phyloP scores from a whole-genome alignment of 768 basidiomycete species.

The Panus rudis region DNA sequence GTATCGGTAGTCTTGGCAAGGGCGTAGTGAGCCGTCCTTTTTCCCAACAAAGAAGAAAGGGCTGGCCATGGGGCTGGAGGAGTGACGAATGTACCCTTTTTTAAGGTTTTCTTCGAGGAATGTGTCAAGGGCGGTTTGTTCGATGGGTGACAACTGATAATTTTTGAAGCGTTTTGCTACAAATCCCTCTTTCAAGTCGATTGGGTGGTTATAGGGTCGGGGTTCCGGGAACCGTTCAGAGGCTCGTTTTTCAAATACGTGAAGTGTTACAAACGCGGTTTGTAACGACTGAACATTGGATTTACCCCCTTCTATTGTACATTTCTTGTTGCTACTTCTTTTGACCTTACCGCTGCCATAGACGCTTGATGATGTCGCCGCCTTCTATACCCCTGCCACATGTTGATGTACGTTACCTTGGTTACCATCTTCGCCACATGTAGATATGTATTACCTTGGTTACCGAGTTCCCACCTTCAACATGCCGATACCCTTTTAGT shows the following conservation, averaged over 20 bases:
- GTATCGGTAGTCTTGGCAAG: constrained; percentile 19
- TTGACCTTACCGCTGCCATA: too few relatives aligned
- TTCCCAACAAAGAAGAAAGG: constrained; percentile 26
- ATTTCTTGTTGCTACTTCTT: too few relatives aligned
- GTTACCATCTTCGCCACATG: too few relatives aligned
- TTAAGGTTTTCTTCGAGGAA: constrained; percentile 19
- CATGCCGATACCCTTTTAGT: too few relatives aligned
- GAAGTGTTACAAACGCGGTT: constrained; percentile 5
- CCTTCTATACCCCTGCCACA: too few relatives aligned
- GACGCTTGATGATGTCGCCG: too few relatives aligned
- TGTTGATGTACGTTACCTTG: too few relatives aligned
- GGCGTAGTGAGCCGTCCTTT: constrained; percentile 21
- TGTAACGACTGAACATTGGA: too few relatives aligned
- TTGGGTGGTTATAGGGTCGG: constrained; percentile 10
- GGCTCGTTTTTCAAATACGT: constrained; percentile 5
- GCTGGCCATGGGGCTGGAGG: constrained; percentile 14
- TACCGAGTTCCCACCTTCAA: too few relatives aligned
- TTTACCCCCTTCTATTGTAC: too few relatives aligned
- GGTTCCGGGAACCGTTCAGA: constrained; percentile 8
- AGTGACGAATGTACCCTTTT: constrained; percentile 10
- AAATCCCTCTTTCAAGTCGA: constrained; percentile 9
- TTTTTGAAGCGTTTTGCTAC: constrained; percentile 6
- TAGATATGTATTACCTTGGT: too few relatives aligned
- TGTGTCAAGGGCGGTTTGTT: constrained; percentile 13
- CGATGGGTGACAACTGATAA: constrained; percentile 12